Evolutionary conservation across 1,139 yeast genomes (phyloP).

Genomic region (Taphrina communis): DNA sequence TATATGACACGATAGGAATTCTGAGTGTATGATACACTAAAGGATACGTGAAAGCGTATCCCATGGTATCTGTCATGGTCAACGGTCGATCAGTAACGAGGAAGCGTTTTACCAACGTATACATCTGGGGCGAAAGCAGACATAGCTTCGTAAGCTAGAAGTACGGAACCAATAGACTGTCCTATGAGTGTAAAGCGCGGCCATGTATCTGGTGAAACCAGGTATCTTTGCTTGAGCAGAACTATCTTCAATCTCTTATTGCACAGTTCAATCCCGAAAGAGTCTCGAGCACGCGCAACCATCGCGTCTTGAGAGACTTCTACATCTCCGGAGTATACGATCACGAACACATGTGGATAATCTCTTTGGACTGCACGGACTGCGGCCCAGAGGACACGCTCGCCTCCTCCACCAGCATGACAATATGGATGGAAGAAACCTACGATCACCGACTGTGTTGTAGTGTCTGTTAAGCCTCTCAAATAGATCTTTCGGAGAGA

Average conservation of each 20-base stretch:
- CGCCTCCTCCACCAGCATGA: conserved; percentile 98
- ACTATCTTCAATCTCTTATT: conserved; percentile 68
- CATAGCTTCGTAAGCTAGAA: conserved; percentile 75
- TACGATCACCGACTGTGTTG: conserved; percentile 44
- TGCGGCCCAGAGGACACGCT: conserved; percentile 94
- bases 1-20: conserved; percentile 82
- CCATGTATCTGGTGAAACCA: conserved; percentile 78
- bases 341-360: conserved; percentile 63
- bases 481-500: conserved; percentile 6
- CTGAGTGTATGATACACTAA: conserved; percentile 61
- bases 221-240: conserved; percentile 64
- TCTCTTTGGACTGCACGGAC: conserved; percentile 69
- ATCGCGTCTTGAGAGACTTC: conserved; percentile 61
- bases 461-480: not conserved
- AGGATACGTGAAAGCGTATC: conserved; percentile 85
- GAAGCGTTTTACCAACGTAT: conserved; percentile 62
- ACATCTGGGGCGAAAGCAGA: conserved; percentile 77
- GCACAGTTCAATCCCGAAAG: conserved; percentile 66
- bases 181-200: conserved; percentile 79
- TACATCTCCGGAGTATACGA: conserved; percentile 75
- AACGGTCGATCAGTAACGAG: too few relatives aligned
- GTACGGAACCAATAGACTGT: conserved; percentile 79
- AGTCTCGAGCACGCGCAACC: conserved; percentile 59
- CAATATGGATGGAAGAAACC: conserved; percentile 96
- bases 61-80: conserved; percentile 68